phyloP scores from a whole-genome alignment of 2,329 filamentous ascomycete genomes.

The Apiospora koreana region DNA sequence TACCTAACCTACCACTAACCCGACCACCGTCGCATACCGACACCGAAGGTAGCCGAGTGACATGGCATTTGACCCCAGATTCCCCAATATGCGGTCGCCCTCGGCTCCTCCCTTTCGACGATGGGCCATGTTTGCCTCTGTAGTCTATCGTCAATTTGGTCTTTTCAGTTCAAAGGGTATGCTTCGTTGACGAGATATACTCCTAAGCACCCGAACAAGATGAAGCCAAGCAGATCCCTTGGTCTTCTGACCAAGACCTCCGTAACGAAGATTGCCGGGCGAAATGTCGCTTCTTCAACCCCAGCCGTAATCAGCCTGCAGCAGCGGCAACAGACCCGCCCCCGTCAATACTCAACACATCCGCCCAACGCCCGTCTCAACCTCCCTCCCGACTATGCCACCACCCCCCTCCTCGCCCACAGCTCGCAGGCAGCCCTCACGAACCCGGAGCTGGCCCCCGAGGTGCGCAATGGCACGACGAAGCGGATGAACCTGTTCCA shows the following conservation, averaged over 20 bases:
- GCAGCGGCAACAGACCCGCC: slow-evolving; percentile 8
- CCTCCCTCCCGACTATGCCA: slow-evolving; percentile 81
- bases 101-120: background rate
- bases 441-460: slow-evolving; percentile 69
- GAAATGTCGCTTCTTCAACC: slow-evolving; percentile 1
- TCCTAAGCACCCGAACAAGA: background rate
- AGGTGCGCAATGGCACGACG: slow-evolving; percentile 68
- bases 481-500: slow-evolving; percentile 93
- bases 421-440: slow-evolving; percentile 70
- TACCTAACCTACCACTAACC: background rate
- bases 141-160: background rate
- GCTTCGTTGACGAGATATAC: background rate
- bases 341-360: slow-evolving; percentile 52
- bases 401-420: slow-evolving; percentile 80
- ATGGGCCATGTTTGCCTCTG: background rate
- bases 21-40: slow-evolving; percentile 2
- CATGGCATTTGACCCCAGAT: background rate
- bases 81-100: background rate
- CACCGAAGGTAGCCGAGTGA: background rate
- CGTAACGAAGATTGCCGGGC: slow-evolving; percentile 16
- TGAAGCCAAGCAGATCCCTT: slow-evolving; percentile 16
- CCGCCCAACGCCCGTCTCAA: slow-evolving; percentile 71
- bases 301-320: background rate
- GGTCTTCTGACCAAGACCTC: slow-evolving; percentile 23
- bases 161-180: background rate